Evolutionary conservation across 2,329 filamentous ascomycete species (phyloP).

Genomic region (Sarocladium strictum): DNA sequence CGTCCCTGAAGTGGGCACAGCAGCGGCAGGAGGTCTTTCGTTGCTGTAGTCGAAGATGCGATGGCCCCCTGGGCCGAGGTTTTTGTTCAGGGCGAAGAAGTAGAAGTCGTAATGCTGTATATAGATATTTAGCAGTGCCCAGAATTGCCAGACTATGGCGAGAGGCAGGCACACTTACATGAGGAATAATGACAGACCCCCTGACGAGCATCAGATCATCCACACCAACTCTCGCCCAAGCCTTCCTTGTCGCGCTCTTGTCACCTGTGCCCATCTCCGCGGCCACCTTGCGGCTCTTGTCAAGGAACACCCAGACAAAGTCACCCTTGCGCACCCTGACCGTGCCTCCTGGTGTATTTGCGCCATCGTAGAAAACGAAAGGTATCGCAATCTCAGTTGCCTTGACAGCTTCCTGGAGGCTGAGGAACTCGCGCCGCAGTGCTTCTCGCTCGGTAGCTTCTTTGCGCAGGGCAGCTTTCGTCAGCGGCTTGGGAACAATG

Average conservation of each 20-base stretch:
- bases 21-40: conserved; percentile 32
- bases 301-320: conserved; percentile 85
- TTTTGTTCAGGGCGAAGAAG: conserved; percentile 90
- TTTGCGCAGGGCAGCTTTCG: conserved; percentile 69
- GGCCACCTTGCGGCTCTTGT: conserved; percentile 84
- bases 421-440: conserved; percentile 74
- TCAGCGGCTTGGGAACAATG: conserved; percentile 60
- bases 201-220: conserved; percentile 93
- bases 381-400: conserved; percentile 84
- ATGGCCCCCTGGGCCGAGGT: conserved; percentile 62
- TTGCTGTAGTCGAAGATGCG: conserved; percentile 71
- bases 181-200: conserved; percentile 86
- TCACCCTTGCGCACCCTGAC: conserved; percentile 92
- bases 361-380: conserved; percentile 96
- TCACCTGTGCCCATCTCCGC: conserved; percentile 73
- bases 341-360: conserved; percentile 76
- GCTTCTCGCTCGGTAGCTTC: conserved; percentile 76
- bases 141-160: conserved; percentile 10
- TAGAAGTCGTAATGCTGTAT: conserved; percentile 92
- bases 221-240: conserved; percentile 91
- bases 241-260: conserved; percentile 56
- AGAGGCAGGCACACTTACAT: conserved; percentile 62
- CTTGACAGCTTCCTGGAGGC: conserved; percentile 80
- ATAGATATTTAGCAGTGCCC: neutral
- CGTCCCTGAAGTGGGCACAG: neutral